These are phyloP conservation scores for Chiua virens DNA, from an alignment of 768 basidiomycete species.

Conservation along the genomic window DNA sequence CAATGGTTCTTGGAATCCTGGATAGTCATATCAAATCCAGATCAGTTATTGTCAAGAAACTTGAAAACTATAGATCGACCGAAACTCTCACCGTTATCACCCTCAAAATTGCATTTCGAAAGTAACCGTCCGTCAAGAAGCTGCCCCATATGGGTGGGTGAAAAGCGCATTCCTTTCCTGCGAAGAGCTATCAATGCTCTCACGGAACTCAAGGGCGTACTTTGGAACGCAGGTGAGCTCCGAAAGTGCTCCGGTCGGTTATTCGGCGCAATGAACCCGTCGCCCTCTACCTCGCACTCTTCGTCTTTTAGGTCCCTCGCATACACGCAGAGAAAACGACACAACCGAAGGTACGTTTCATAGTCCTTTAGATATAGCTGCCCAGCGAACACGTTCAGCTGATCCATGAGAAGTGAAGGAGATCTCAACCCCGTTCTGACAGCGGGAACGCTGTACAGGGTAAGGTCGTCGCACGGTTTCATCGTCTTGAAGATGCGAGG, in stretches of 20 bases:
- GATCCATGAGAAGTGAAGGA: not conserved
- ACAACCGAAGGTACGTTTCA: slow-evolving; percentile 20
- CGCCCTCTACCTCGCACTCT: not conserved
- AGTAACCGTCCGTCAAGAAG: slow-evolving; percentile 33
- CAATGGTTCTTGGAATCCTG: too few species aligned
- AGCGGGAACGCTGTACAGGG: slow-evolving; percentile 7
- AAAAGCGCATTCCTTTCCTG: slow-evolving; percentile 41
- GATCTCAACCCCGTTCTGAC: not conserved
- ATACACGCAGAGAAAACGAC: slow-evolving; percentile 25
- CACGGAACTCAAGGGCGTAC: slow-evolving; percentile 34
- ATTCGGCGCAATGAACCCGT: slow-evolving; percentile 23
- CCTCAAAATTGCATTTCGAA: slow-evolving; percentile 24
- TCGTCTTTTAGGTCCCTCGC: slow-evolving; percentile 10
- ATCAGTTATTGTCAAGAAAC: too few species aligned
- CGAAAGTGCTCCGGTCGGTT: slow-evolving; percentile 9
- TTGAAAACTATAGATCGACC: too few species aligned
- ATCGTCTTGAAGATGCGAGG: slow-evolving; percentile 35
- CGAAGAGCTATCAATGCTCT: slow-evolving; percentile 25
- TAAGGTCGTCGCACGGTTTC: slow-evolving; percentile 35
- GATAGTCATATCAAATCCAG: too few species aligned
- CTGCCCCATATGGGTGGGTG: slow-evolving; percentile 42
- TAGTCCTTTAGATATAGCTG: slow-evolving; percentile 29
- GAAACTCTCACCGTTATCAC: not conserved
- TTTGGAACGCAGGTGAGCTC: slow-evolving; percentile 26
- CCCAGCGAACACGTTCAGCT: slow-evolving; percentile 32